These are phyloP conservation scores for Linanthus parryae DNA, from an alignment of 148 eudicot species.

Conservation along the genomic window DNA sequence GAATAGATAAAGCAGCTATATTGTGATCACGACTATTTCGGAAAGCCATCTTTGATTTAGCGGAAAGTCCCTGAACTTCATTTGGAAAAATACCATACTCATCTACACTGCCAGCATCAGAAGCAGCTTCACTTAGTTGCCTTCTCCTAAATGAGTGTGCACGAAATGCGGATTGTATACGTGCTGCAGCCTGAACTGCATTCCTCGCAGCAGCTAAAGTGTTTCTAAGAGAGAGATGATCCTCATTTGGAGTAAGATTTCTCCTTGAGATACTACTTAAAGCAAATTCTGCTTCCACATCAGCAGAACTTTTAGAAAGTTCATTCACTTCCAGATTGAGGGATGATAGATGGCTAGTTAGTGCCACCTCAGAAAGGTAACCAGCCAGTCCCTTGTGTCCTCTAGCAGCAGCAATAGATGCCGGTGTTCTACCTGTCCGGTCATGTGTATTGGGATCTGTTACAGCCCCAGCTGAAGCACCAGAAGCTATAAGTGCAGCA, in stretches of 20 bases:
- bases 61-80: conserved; percentile 57
- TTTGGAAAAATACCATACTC: conserved; percentile 39
- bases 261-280: conserved; percentile 37
- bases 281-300: conserved; percentile 65
- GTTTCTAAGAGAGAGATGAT: conserved; percentile 48
- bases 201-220: conserved; percentile 76
- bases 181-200: conserved; percentile 85
- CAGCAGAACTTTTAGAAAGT: conserved; percentile 67
- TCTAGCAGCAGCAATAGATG: conserved; percentile 60
- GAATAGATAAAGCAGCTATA: conserved; percentile 83
- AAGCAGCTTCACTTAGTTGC: conserved; percentile 41
- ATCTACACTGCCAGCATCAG: conserved; percentile 27
- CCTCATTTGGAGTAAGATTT: conserved; percentile 32
- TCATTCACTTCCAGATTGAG: conserved; percentile 66
- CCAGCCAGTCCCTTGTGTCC: conserved; percentile 93
- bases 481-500: conserved; percentile 79
- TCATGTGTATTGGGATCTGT: conserved; percentile 78
- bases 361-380: conserved; percentile 78
- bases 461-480: conserved; percentile 83
- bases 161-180: conserved; percentile 90
- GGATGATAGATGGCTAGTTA: conserved; percentile 81
- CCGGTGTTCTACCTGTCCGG: conserved; percentile 77
- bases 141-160: conserved; percentile 86
- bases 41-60: conserved; percentile 70
- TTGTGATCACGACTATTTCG: conserved; percentile 46